Conservation (phyloP, 2,329 filamentous ascomycete genomes). For the Stemphylium lycopersici region DNA sequence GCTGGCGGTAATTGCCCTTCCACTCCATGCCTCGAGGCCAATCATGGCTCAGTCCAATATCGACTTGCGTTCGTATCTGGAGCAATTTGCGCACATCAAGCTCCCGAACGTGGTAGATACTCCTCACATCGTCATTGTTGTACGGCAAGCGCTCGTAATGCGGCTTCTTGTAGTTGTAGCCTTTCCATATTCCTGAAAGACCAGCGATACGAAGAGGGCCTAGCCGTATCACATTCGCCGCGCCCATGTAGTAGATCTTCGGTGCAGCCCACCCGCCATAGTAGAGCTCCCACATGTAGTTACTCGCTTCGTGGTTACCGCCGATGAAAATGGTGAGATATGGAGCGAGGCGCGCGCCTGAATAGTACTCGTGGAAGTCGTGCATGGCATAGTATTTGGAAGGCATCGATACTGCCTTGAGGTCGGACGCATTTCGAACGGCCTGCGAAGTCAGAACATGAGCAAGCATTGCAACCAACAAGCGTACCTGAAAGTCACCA, state of each 20-base stretch:
- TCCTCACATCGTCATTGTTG: slow-evolving; percentile 73
- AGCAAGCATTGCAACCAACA: background rate
- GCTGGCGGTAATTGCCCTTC: slow-evolving; percentile 69
- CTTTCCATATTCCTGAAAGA: slow-evolving; percentile 94
- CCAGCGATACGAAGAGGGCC: slow-evolving; percentile 87
- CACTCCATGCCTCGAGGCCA: slow-evolving; percentile 88
- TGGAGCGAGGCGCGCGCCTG: slow-evolving; percentile 75
- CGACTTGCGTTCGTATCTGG: slow-evolving; percentile 83
- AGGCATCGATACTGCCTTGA: slow-evolving; percentile 88
- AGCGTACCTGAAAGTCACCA: slow-evolving; percentile 84
- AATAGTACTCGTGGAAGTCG: slow-evolving; percentile 95
- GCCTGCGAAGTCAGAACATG: slow-evolving; percentile 59
- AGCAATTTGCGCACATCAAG: slow-evolving; percentile 89
- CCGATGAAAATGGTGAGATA: slow-evolving; percentile 91
- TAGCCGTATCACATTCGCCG: slow-evolving; percentile 83
- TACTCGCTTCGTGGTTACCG: slow-evolving; percentile 94
- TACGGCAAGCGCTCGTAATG: slow-evolving; percentile 90
- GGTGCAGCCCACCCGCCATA: slow-evolving; percentile 97
- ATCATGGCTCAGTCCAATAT: slow-evolving; percentile 91
- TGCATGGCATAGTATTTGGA: slow-evolving; percentile 85
- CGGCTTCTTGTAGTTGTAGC: slow-evolving; percentile 80
- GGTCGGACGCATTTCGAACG: slow-evolving; percentile 84
- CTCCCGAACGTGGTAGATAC: slow-evolving; percentile 89
- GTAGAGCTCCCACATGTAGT: slow-evolving; percentile 88
- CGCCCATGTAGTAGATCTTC: slow-evolving; percentile 96